Conservation (phyloP, 176 grass and related monocot genomes). For the Musa beccarii region DNA sequence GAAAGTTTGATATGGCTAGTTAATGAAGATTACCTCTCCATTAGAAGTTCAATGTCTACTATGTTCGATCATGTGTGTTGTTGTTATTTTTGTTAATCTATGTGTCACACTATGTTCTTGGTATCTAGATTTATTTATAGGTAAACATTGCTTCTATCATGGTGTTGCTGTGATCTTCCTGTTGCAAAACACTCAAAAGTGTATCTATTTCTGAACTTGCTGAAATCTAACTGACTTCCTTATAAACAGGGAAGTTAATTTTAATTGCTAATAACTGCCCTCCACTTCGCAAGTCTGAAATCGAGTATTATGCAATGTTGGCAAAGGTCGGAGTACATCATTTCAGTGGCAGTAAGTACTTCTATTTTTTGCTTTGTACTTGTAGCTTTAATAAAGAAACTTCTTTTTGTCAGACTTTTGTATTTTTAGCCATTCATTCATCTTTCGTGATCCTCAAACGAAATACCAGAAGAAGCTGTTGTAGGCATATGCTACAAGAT, state of each 20-base stretch:
- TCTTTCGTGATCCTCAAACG: too few species aligned
- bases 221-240: background rate
- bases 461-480: background rate
- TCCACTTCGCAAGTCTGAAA: conserved; percentile 85
- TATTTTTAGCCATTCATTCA: too few species aligned
- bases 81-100: too few species aligned
- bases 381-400: background rate
- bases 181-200: background rate
- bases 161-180: background rate
- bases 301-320: conserved; percentile 98
- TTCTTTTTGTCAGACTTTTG: too few species aligned
- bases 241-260: conserved; percentile 59
- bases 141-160: background rate
- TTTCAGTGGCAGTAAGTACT: conserved; percentile 83
- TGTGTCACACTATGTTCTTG: too few species aligned
- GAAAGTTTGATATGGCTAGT: too few species aligned
- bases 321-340: conserved; percentile 80
- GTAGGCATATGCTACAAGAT: background rate
- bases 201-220: background rate
- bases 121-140: too few species aligned
- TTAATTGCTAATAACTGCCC: conserved; percentile 94
- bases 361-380: background rate
- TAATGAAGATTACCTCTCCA: too few species aligned
- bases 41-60: too few species aligned
- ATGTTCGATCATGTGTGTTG: too few species aligned